Evolutionary conservation across 2,329 filamentous ascomycete genomes (phyloP).

Genomic region (Fusarium penzigii): DNA sequence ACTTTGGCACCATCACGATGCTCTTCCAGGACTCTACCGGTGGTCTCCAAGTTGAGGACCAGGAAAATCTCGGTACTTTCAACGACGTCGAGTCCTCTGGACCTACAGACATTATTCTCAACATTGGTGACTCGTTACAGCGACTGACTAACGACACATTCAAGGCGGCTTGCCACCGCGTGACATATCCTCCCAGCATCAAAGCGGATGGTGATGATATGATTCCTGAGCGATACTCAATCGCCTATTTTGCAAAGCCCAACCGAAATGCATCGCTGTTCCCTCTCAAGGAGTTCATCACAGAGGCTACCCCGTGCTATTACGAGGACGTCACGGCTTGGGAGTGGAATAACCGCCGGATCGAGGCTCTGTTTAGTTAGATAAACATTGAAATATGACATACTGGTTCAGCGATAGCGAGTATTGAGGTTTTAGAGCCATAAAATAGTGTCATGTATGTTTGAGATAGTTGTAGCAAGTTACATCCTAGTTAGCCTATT

Average conservation of each 20-base stretch:
- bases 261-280: constrained; percentile 32
- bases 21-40: constrained; percentile 33
- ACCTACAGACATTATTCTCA: constrained; percentile 37
- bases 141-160: constrained; percentile 39
- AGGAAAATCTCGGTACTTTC: constrained; percentile 25
- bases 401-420: not conserved
- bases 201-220: constrained; percentile 15
- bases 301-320: constrained; percentile 17
- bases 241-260: constrained; percentile 34
- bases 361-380: constrained; percentile 24
- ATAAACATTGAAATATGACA: not conserved
- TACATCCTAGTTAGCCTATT: no score
- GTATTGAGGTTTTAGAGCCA: not conserved
- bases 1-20: constrained; percentile 37
- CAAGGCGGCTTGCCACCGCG: constrained; percentile 36
- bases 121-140: constrained; percentile 42
- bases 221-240: constrained; percentile 31
- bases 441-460: no score
- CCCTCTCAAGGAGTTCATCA: constrained; percentile 32
- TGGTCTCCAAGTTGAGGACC: constrained; percentile 33
- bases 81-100: constrained; percentile 25
- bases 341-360: constrained; percentile 33
- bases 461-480: no score
- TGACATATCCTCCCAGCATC: constrained; percentile 30
- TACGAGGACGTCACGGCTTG: constrained; percentile 37